Evolutionary conservation across 2,329 filamentous ascomycete genomes (phyloP), one percentile per base, ranked within the genome.

Genomic region (Xylariomycetidae sp.): DNA sequence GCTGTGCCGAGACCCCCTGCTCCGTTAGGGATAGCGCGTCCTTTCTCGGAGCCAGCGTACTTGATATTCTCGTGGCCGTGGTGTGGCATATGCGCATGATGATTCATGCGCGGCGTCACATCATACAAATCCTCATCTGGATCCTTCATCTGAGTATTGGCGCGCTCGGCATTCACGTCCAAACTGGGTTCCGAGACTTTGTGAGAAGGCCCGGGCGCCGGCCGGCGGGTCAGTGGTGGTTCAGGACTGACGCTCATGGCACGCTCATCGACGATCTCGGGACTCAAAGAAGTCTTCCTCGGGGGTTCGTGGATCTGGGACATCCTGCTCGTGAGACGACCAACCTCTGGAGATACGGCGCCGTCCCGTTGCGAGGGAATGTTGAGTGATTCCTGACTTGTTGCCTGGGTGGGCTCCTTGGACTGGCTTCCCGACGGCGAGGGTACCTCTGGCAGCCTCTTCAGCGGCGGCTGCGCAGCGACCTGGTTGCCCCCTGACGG

Each of bases 61-160:
- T 53, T 50, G 0, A 41, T 47, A 23, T 51, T 50, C 14, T 43
- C 47, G 9, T 41, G 17, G 15, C 16, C 16, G 4, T 34, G 13
- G 14, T 37, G 37, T 12, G n/a, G n/a, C n/a, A n/a, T n/a, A n/a
- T n/a, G n/a, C n/a, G n/a, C n/a, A n/a, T n/a, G n/a, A n/a, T n/a
- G n/a, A n/a, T 41, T 27, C 2, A 48, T 26, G 6, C 53, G 34
- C 3, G 55, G 54, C 20, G 54, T 56, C 1, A 51, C 53, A 19
- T 54, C 48, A 26, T 58, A 57, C 6, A 57, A 51, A 18, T 57
- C 54, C 4, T 54, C 51, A 9, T 44, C 42, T 1, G 11, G 27
- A 3, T 42, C 36, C 13, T 38, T 30, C 6, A 17, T 29, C 12
- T 36, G 33, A 7, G 40, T 41, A 23, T 56, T 55, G 7, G 54